phyloP scores from a whole-genome alignment of 148 eudicot genomes.

The Rhododendron simsii region DNA sequence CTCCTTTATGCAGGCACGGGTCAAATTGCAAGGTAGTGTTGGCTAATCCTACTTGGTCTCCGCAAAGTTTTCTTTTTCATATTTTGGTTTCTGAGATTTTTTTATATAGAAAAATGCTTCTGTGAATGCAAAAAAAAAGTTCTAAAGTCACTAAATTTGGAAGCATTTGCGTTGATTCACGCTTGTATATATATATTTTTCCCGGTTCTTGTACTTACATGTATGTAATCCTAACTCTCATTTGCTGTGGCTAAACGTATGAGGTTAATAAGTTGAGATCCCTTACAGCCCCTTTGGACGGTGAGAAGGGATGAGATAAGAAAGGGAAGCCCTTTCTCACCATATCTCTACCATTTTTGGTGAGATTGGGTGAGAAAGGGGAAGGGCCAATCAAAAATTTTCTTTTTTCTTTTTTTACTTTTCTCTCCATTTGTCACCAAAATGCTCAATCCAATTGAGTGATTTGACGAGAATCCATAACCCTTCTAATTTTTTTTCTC shows the following conservation, averaged over 20 bases:
- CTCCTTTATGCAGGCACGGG: constrained; percentile 75
- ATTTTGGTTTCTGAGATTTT: background rate
- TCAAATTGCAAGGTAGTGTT: constrained; percentile 58
- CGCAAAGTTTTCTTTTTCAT: constrained; percentile 2
- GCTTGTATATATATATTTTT: background rate
- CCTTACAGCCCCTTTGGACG: background rate
- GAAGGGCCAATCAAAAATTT: no score
- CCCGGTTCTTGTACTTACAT: background rate
- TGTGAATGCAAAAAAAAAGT: background rate
- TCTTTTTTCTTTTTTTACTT: no score
- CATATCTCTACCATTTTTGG: no score
- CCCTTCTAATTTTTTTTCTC: no score
- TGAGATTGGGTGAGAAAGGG: no score
- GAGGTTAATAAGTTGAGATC: background rate
- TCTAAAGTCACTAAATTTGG: background rate
- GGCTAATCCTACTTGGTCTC: constrained; percentile 1
- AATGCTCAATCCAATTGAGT: no score
- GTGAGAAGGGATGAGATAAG: no score
- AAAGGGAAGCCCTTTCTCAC: no score
- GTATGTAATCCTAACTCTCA: background rate
- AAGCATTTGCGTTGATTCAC: background rate
- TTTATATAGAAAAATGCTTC: background rate
- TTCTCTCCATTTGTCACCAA: no score
- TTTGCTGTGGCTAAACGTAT: background rate
- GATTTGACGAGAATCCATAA: no score